These are phyloP conservation scores for Ceratobasidium sp. DNA, from an alignment of 1,284 basidiomycete species.

Conservation along the genomic window DNA sequence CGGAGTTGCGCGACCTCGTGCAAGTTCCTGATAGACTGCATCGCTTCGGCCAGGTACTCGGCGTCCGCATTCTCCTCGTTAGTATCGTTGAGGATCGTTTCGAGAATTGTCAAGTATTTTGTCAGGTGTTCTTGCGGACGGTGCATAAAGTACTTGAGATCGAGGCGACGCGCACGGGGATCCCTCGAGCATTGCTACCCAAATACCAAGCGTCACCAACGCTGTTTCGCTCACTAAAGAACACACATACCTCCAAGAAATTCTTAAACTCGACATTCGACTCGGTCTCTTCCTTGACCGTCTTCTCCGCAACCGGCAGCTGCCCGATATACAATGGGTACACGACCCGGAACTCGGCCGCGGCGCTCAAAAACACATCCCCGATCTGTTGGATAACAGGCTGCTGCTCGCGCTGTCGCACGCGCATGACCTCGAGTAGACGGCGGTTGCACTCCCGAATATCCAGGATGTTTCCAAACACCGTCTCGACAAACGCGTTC, in stretches of 20 bases:
- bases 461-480: conserved; percentile 89
- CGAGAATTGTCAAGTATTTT: conserved; percentile 87
- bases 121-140: conserved; percentile 90
- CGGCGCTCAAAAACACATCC: conserved; percentile 89
- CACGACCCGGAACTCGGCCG: conserved; percentile 85
- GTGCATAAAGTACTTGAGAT: conserved; percentile 87
- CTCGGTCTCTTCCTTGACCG: conserved; percentile 86
- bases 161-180: conserved; percentile 79
- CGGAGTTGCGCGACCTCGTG: conserved; percentile 80
- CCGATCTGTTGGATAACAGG: conserved; percentile 88
- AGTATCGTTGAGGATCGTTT: conserved; percentile 87
- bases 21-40: conserved; percentile 79
- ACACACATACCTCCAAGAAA: conserved; percentile 80
- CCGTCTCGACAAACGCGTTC: conserved; percentile 84
- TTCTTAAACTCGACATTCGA: conserved; percentile 83
- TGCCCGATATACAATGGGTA: conserved; percentile 90
- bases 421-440: conserved; percentile 85
- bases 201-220: conserved; percentile 12
- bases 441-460: conserved; percentile 83
- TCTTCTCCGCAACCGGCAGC: conserved; percentile 85
- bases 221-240: neutral
- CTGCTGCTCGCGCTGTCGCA: conserved; percentile 87
- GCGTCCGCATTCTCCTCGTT: conserved; percentile 79
- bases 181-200: conserved; percentile 69
- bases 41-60: conserved; percentile 80